Percentiles rank a stretch among this genome's conserved stretches.
These are phyloP conservation scores for Glycine soja DNA, from an alignment of 306 rosid genomes.

Conservation along the genomic window DNA sequence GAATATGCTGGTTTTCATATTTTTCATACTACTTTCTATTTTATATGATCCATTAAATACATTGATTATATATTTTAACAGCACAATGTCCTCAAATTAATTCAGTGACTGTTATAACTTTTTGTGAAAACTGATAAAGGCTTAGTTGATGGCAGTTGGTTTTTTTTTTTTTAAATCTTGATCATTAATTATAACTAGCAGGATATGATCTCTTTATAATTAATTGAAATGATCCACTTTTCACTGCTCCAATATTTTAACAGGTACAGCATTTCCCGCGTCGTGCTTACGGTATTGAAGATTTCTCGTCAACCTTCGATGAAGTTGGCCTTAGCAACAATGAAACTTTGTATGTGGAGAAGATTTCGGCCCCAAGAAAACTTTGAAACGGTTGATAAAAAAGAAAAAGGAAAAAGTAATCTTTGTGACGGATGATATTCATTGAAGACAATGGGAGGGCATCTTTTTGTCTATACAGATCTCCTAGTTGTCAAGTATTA, in stretches of 20 bases:
- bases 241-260: conserved; percentile 45
- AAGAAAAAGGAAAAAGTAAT: no score
- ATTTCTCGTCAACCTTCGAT: conserved; percentile 58
- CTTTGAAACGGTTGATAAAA: neutral
- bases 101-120: neutral
- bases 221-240: neutral
- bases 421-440: conserved; percentile 1
- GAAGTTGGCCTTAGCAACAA: conserved; percentile 77
- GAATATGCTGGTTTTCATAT: conserved; percentile 19
- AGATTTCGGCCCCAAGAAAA: conserved; percentile 43
- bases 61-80: neutral
- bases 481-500: neutral
- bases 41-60: neutral
- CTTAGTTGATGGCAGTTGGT: neutral
- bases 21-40: neutral
- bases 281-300: conserved; percentile 53
- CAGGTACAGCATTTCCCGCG: conserved; percentile 81
- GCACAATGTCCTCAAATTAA: neutral
- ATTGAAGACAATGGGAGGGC: neutral
- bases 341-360: conserved; percentile 79
- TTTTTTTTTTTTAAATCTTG: neutral
- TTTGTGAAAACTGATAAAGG: neutral
- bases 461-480: neutral
- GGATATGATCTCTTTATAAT: neutral
- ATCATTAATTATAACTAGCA: neutral